These are phyloP conservation scores for Didymella pomorum DNA, from an alignment of 2,329 filamentous ascomycete genomes.

Conservation along the genomic window DNA sequence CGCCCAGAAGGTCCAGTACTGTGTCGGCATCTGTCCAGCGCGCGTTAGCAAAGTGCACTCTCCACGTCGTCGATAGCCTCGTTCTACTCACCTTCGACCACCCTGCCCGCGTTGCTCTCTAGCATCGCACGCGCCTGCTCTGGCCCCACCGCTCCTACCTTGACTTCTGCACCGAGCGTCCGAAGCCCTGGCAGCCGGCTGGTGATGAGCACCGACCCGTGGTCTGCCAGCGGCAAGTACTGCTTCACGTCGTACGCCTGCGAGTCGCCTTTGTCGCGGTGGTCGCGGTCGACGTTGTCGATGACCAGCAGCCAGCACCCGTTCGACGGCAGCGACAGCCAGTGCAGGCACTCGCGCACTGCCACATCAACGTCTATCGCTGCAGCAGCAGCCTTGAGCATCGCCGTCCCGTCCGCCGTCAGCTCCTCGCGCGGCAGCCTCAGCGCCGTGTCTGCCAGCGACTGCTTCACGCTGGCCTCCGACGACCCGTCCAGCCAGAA, in stretches of 20 bases:
- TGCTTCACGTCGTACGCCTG: conserved; percentile 19
- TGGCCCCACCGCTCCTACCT: background rate
- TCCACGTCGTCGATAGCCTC: no score
- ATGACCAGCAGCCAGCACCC: conserved; percentile 30
- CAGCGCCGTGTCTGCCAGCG: conserved; percentile 16
- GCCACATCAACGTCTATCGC: background rate
- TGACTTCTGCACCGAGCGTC: background rate
- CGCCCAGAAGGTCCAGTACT: background rate
- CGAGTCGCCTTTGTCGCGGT: conserved; percentile 9
- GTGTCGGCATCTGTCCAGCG: background rate
- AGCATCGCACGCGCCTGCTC: background rate
- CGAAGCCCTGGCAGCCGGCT: background rate
- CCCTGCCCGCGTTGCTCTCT: background rate
- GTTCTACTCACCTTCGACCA: background rate
- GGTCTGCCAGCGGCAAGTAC: background rate
- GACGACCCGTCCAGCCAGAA: conserved; percentile 13
- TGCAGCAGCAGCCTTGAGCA: background rate
- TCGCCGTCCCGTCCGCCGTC: conserved; percentile 19
- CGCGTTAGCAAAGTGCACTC: no score
- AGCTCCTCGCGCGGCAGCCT: conserved; percentile 14
- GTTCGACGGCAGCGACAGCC: conserved; percentile 18
- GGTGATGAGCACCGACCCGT: background rate
- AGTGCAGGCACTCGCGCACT: background rate
- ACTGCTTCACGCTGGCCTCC: conserved; percentile 21
- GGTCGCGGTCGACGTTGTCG: conserved; percentile 33